Percentiles rank a stretch among this genome's conserved stretches.
Evolutionary conservation across 352 stramenopile species (phyloP).

Genomic region (Phytopythium kandeliae): DNA sequence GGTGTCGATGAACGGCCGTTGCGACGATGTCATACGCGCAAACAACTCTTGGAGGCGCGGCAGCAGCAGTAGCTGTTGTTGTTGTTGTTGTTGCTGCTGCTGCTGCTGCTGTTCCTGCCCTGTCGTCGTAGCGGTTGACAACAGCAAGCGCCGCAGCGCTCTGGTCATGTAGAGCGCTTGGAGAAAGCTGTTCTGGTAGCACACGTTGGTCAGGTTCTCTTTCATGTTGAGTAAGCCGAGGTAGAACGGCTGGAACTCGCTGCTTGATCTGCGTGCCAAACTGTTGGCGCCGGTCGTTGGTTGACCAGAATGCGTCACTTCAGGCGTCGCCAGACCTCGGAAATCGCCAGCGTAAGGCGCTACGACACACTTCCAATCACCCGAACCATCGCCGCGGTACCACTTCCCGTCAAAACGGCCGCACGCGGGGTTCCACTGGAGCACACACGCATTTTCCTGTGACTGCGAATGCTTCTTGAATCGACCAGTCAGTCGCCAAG

Average conservation of each 20-base stretch:
- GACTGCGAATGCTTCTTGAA: slow-evolving; percentile 69
- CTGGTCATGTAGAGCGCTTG: slow-evolving; percentile 86
- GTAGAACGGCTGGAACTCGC: slow-evolving; percentile 64
- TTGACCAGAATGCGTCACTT: slow-evolving; percentile 18
- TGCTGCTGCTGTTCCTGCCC: slow-evolving; percentile 2
- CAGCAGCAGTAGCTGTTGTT: slow-evolving; percentile 48
- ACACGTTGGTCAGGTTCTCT: slow-evolving; percentile 86
- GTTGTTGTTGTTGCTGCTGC: slow-evolving; percentile 1
- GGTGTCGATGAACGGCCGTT: slow-evolving; percentile 56
- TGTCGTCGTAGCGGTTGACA: slow-evolving; percentile 21
- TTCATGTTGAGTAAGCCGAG: slow-evolving; percentile 87
- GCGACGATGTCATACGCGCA: slow-evolving; percentile 60
- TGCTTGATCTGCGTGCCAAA: neutral
- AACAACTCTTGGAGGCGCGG: slow-evolving; percentile 69
- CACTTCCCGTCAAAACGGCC: slow-evolving; percentile 79
- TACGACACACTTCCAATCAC: slow-evolving; percentile 71
- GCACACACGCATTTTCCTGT: slow-evolving; percentile 61
- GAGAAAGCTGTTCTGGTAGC: slow-evolving; percentile 89
- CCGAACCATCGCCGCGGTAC: slow-evolving; percentile 78
- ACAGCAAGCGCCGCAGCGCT: slow-evolving; percentile 68
- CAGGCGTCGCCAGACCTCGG: slow-evolving; percentile 42
- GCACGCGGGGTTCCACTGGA: slow-evolving; percentile 51
- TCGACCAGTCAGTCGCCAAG: slow-evolving; percentile 60
- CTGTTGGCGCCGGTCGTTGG: slow-evolving; percentile 9
- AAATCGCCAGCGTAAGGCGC: slow-evolving; percentile 51